Percentiles rank a stretch among this genome's conserved stretches.
Conservation (phyloP, 495 filamentous ascomycete species). For the Geoglossum glabrum region DNA sequence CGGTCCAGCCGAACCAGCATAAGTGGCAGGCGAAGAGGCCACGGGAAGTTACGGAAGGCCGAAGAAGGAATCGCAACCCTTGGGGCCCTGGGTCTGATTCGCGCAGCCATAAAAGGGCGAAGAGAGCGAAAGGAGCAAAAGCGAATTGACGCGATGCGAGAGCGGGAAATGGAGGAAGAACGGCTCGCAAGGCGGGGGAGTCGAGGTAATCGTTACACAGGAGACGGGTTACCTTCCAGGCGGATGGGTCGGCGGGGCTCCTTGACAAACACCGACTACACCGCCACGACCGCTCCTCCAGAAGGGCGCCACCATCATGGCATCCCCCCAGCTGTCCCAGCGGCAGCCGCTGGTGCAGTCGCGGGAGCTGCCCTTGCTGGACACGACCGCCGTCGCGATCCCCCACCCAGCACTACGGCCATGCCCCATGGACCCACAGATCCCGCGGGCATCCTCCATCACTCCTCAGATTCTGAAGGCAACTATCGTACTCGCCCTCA, state of each 20-base stretch:
- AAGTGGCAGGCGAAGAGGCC: slow-evolving; percentile 13
- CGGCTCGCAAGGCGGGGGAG: slow-evolving; percentile 32
- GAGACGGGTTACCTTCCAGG: slow-evolving; percentile 39
- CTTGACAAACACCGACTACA: slow-evolving; percentile 9
- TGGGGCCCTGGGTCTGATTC: slow-evolving; percentile 41
- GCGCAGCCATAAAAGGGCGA: slow-evolving; percentile 42
- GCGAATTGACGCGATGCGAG: slow-evolving; percentile 38
- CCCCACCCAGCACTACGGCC: slow-evolving; percentile 10
- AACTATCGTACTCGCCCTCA: slow-evolving; percentile 25
- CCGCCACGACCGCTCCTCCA: background rate
- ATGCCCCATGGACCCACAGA: slow-evolving; percentile 33
- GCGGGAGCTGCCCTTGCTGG: background rate
- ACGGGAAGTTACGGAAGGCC: slow-evolving; percentile 23
- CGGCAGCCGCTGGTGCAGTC: background rate
- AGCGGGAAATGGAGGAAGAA: slow-evolving; percentile 38
- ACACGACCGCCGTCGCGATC: background rate
- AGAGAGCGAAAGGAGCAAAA: slow-evolving; percentile 42
- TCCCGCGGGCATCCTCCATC: slow-evolving; percentile 34
- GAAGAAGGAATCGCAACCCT: slow-evolving; percentile 46
- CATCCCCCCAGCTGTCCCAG: slow-evolving; percentile 5
- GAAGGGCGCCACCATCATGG: slow-evolving; percentile 1
- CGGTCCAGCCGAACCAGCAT: slow-evolving; percentile 15
- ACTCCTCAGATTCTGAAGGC: slow-evolving; percentile 36
- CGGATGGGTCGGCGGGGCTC: slow-evolving; percentile 28
- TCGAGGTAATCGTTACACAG: slow-evolving; percentile 30